Evolutionary conservation across 306 rosid species (phyloP).

Genomic region (Luffa aegyptiaca): DNA sequence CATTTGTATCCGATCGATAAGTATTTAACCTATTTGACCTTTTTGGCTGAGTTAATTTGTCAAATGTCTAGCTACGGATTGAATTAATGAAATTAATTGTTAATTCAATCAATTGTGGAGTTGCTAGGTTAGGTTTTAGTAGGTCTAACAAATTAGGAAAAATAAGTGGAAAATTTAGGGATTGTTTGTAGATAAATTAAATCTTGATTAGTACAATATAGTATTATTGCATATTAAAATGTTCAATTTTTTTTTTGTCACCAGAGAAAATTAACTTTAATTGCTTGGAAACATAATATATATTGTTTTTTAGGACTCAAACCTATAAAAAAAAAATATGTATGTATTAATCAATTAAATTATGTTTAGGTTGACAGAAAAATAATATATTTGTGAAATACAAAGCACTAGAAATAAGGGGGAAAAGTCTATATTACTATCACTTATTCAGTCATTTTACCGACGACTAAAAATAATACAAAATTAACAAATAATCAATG

Average conservation of each 20-base stretch:
- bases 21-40: no score
- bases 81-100: neutral
- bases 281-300: neutral
- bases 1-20: no score
- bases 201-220: neutral
- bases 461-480: no score
- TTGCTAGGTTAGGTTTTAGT: neutral
- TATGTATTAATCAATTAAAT: no score
- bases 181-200: neutral
- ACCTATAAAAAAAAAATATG: no score
- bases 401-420: neutral
- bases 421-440: no score
- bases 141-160: neutral
- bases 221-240: neutral
- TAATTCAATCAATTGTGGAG: neutral
- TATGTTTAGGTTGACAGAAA: no score
- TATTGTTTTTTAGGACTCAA: neutral
- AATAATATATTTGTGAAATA: neutral
- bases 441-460: no score
- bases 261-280: no score
- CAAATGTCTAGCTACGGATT: no score
- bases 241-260: no score
- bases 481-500: no score
- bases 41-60: neutral
- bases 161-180: neutral